Conservation (phyloP, 495 filamentous ascomycete species). For the Neurospora sp. region DNA sequence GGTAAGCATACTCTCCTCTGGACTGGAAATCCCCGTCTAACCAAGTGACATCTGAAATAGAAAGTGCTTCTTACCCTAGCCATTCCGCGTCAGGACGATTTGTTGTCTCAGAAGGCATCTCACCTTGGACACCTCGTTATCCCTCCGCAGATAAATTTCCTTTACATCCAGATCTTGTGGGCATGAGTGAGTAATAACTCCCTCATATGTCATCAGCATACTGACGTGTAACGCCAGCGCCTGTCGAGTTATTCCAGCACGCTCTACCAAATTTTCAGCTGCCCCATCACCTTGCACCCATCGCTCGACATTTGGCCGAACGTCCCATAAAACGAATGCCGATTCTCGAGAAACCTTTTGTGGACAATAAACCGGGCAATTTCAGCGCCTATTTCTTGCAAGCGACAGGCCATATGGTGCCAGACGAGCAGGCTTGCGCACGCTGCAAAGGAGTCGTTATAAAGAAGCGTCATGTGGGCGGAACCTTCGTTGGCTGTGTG, state of each 20-base stretch:
- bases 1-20: neutral
- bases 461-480: neutral
- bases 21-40: no score
- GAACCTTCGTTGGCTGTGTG: constrained; percentile 2
- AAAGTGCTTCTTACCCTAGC: neutral
- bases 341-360: neutral
- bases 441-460: constrained; percentile 3
- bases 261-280: neutral
- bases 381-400: constrained; percentile 12
- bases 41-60: neutral
- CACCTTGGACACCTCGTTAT: neutral
- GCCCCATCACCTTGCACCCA: neutral
- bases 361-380: constrained; percentile 5
- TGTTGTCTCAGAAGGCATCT: neutral
- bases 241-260: neutral
- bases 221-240: neutral
- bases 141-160: neutral
- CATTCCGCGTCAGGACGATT: neutral
- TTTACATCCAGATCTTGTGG: neutral
- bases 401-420: constrained; percentile 5
- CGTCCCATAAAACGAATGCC: constrained; percentile 5
- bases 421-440: constrained; percentile 1
- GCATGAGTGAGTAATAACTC: neutral
- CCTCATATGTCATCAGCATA: neutral
- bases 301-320: neutral